Conservation (phyloP, 2,329 filamentous ascomycete species). For the Hymenoscyphus salicellus region DNA sequence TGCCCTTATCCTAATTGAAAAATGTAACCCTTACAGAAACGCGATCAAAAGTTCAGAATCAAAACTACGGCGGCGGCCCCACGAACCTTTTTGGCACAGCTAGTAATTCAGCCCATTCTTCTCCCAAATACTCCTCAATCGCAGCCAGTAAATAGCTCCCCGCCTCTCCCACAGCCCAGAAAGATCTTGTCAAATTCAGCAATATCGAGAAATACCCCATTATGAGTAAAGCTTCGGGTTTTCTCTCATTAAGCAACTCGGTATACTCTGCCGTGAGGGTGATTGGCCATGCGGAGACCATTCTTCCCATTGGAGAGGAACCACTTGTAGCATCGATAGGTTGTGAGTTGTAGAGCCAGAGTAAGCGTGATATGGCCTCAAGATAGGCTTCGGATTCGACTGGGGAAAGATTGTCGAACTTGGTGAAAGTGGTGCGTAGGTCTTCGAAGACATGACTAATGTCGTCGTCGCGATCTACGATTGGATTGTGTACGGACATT, state of each 20-base stretch:
- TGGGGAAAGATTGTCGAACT: conserved; percentile 5
- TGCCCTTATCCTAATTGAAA: too few species aligned
- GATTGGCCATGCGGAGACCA: conserved; percentile 39
- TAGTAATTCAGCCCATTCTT: conserved; percentile 23
- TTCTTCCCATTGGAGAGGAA: conserved; percentile 7
- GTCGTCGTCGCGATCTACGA: conserved; percentile 12
- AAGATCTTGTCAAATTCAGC: conserved; percentile 29
- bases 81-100: conserved; percentile 5
- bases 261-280: conserved; percentile 35
- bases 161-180: conserved; percentile 30
- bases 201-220: conserved; percentile 39
- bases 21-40: too few species aligned
- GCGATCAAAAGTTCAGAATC: too few species aligned
- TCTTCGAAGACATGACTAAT: conserved; percentile 7
- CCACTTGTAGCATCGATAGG: not conserved
- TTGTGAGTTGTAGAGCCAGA: conserved; percentile 20
- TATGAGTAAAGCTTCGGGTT: conserved; percentile 39
- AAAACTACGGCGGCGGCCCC: too few species aligned
- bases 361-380: conserved; percentile 17
- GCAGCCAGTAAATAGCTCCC: conserved; percentile 27
- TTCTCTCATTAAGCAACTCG: conserved; percentile 32
- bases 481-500: conserved; percentile 15
- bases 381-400: conserved; percentile 7
- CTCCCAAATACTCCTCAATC: conserved; percentile 23
- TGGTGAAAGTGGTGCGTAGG: conserved; percentile 8